A percentile compares a stretch with the other conserved stretches of the same genome.
These are phyloP conservation scores for Caloboletus firmus DNA, from an alignment of 1,284 basidiomycete genomes.

Conservation along the genomic window DNA sequence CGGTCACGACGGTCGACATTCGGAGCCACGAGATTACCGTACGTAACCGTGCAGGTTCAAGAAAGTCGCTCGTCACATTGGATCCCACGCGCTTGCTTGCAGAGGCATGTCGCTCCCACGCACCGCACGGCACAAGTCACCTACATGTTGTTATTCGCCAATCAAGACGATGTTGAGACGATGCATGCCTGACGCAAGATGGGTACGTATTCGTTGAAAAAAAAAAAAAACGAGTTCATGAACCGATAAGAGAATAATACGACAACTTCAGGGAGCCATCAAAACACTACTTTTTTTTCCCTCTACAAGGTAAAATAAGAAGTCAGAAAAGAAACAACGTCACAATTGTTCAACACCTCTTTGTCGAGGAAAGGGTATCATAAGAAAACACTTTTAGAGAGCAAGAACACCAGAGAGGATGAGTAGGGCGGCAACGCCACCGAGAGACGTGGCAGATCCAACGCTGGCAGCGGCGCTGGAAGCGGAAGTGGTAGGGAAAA, in stretches of 20 bases:
- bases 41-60: too few species aligned
- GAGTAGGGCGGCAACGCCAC: slow-evolving; percentile 21
- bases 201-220: neutral
- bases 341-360: slow-evolving; percentile 13
- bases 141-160: neutral
- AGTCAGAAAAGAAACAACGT: neutral
- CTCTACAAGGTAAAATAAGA: slow-evolving; percentile 7
- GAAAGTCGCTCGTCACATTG: neutral
- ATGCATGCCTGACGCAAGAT: neutral
- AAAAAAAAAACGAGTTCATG: slow-evolving; percentile 6
- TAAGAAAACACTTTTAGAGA: slow-evolving; percentile 15
- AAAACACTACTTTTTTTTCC: neutral
- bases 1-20: too few species aligned
- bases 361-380: slow-evolving; percentile 1
- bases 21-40: too few species aligned
- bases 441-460: slow-evolving; percentile 23
- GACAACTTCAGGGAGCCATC: slow-evolving; percentile 15
- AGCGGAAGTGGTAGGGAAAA: slow-evolving; percentile 14
- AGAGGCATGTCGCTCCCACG: slow-evolving; percentile 8
- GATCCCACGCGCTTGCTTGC: neutral
- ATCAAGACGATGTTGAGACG: neutral
- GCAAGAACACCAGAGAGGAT: slow-evolving; percentile 23
- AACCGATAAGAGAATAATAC: slow-evolving; percentile 15
- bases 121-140: neutral
- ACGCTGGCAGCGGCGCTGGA: slow-evolving; percentile 24